phyloP scores from a whole-genome alignment of 179 eudicot genomes.

The Beta macrorhiza region DNA sequence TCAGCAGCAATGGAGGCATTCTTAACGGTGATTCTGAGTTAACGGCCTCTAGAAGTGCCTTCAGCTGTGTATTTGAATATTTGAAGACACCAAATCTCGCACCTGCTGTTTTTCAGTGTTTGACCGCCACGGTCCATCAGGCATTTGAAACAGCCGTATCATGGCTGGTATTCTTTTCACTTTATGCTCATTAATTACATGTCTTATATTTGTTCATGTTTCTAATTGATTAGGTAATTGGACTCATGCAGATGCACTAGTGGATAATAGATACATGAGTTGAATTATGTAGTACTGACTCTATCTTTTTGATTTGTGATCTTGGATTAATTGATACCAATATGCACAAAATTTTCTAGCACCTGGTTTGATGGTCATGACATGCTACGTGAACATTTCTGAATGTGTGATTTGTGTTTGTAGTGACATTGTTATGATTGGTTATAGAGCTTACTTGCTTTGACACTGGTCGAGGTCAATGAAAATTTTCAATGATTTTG shows the following conservation, averaged over 20 bases:
- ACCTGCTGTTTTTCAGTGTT: constrained; percentile 89
- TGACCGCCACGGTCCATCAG: constrained; percentile 85
- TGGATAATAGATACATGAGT: background rate
- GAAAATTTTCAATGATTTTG: too few species aligned
- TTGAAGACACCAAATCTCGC: constrained; percentile 88
- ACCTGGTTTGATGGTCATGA: background rate
- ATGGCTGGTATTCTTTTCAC: constrained; percentile 73
- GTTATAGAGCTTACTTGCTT: background rate
- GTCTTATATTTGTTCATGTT: background rate
- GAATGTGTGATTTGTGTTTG: too few species aligned
- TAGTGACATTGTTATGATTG: background rate
- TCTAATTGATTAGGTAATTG: background rate
- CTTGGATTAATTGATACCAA: constrained; percentile 1
- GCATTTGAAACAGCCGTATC: constrained; percentile 82
- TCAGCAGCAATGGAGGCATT: constrained; percentile 98
- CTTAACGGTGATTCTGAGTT: constrained; percentile 69
- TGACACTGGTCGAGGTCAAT: too few species aligned
- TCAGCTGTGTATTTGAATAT: constrained; percentile 96
- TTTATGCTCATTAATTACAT: background rate
- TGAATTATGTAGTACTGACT: constrained; percentile 11
- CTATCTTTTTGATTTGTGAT: background rate
- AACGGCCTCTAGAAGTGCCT: constrained; percentile 82
- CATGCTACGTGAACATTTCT: background rate
- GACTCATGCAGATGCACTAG: constrained; percentile 5
- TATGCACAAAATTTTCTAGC: background rate